A percentile compares a stretch with the other conserved stretches of the same genome.
Conservation (phyloP, 768 basidiomycete species). For the Amanita rubescens region DNA sequence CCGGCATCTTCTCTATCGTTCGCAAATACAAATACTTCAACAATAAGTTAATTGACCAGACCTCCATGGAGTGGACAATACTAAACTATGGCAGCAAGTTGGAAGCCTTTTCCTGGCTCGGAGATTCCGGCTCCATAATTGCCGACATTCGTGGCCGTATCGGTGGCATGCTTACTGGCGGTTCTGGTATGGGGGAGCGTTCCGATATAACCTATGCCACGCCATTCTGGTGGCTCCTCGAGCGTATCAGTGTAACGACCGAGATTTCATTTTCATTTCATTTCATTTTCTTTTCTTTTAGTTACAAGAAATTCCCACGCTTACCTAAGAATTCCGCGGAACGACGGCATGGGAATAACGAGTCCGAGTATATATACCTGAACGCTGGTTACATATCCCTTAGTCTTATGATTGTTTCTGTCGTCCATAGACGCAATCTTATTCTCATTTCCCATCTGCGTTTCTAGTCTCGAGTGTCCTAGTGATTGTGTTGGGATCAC, state of each 20-base stretch:
- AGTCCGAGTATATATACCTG: too few relatives aligned
- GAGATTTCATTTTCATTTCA: too few relatives aligned
- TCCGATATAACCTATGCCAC: conserved; percentile 29
- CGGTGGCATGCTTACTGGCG: conserved; percentile 27
- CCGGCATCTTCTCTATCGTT: conserved; percentile 26
- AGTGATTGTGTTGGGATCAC: too few relatives aligned
- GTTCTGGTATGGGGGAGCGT: conserved; percentile 19
- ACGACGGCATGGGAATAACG: too few relatives aligned
- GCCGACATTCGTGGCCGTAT: conserved; percentile 25
- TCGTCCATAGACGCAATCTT: too few relatives aligned
- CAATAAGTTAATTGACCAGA: conserved; percentile 15
- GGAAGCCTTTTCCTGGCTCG: conserved; percentile 23
- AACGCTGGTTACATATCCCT: too few relatives aligned
- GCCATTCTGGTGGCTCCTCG: conserved; percentile 23
- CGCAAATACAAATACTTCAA: conserved; percentile 25
- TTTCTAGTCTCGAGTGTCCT: too few relatives aligned
- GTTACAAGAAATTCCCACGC: too few relatives aligned
- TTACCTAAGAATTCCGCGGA: too few relatives aligned
- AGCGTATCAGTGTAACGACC: conserved; percentile 14
- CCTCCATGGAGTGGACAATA: conserved; percentile 27
- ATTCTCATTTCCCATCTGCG: too few relatives aligned
- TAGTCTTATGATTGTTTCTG: too few relatives aligned
- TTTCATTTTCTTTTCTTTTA: too few relatives aligned
- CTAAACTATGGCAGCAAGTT: conserved; percentile 18
- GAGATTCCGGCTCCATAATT: conserved; percentile 32